These are phyloP conservation scores for Psilocybe mexicana DNA, from an alignment of 1,284 basidiomycete genomes.

Conservation along the genomic window DNA sequence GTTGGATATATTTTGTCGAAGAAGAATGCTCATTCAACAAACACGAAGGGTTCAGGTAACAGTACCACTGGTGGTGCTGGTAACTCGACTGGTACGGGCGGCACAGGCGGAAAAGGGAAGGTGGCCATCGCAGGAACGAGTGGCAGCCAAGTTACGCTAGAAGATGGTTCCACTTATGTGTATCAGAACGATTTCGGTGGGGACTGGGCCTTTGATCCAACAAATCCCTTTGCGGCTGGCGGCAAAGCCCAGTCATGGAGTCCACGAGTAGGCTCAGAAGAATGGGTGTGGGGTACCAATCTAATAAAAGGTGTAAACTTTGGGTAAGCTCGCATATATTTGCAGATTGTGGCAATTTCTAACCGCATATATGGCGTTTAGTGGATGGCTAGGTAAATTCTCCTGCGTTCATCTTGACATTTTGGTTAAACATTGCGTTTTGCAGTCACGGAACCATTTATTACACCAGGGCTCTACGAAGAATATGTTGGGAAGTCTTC, in stretches of 20 bases:
- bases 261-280: slow-evolving; percentile 51
- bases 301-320: slow-evolving; percentile 46
- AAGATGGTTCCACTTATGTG: slow-evolving; percentile 66
- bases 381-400: slow-evolving; percentile 42
- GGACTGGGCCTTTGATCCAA: slow-evolving; percentile 61
- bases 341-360: not conserved
- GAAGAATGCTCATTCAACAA: slow-evolving; percentile 13
- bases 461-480: slow-evolving; percentile 79
- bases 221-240: slow-evolving; percentile 69
- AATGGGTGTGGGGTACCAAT: slow-evolving; percentile 45
- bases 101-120: slow-evolving; percentile 14
- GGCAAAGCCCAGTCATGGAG: slow-evolving; percentile 78
- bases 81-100: not conserved
- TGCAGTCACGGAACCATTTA: slow-evolving; percentile 46
- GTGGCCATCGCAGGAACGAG: slow-evolving; percentile 40
- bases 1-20: slow-evolving; percentile 28
- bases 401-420: not conserved
- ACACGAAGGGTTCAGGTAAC: slow-evolving; percentile 5
- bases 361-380: slow-evolving; percentile 17
- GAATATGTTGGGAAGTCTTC: slow-evolving; percentile 57
- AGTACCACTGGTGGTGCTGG: slow-evolving; percentile 3
- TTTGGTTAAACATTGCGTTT: slow-evolving; percentile 15
- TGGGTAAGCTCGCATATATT: slow-evolving; percentile 32
- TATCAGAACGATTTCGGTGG: slow-evolving; percentile 73
- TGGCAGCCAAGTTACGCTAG: slow-evolving; percentile 64